Conservation (phyloP, 176 grass and related monocot genomes). For the Oryza australiensis region DNA sequence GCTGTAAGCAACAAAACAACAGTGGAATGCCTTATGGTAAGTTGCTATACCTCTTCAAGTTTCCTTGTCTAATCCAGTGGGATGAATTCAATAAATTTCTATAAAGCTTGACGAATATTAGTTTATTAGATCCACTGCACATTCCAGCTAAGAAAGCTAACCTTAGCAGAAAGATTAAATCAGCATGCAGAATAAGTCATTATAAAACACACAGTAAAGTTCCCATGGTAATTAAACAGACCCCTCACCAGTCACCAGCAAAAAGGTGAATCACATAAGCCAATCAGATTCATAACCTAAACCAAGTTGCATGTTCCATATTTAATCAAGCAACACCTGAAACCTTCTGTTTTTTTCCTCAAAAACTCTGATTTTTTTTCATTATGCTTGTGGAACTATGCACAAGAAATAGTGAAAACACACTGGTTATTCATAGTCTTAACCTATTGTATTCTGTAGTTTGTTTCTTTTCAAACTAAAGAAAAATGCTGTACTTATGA, state of each 20-base stretch:
- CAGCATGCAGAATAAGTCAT: not conserved
- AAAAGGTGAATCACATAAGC: not conserved
- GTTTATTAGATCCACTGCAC: conserved; percentile 2
- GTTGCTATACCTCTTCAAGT: not conserved
- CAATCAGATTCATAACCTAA: not conserved
- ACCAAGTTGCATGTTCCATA: not conserved
- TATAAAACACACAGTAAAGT: not conserved
- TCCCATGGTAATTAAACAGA: conserved; percentile 11
- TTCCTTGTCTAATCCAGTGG: not conserved
- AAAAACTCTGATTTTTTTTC: not conserved
- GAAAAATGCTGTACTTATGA: conserved; percentile 2
- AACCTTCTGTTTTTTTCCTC: not conserved
- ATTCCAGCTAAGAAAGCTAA: conserved; percentile 1
- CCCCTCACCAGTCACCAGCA: not conserved
- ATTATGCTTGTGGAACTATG: not conserved
- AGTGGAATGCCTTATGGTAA: not conserved
- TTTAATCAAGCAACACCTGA: not conserved
- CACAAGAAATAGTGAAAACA: not conserved
- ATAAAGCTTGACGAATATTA: not conserved
- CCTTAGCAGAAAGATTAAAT: conserved; percentile 12
- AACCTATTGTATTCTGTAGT: not conserved
- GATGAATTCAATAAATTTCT: not conserved
- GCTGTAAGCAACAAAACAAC: not conserved
- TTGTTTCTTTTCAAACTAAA: not conserved
- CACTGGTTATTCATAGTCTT: not conserved